Evolutionary conservation across 2,329 filamentous ascomycete genomes (phyloP).

Genomic region (Talaromyces funiculosus): DNA sequence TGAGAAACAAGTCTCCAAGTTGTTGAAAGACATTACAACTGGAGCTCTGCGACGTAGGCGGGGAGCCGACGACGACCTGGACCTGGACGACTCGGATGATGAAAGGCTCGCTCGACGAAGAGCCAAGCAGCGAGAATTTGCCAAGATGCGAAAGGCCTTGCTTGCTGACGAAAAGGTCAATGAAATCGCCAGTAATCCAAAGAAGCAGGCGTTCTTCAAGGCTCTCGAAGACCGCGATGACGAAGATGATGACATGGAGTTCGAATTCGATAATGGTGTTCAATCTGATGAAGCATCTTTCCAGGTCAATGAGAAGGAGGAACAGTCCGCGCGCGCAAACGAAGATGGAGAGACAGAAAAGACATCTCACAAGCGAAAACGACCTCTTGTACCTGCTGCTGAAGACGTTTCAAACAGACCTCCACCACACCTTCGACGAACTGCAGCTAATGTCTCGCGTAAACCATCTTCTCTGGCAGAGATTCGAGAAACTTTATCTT

Average conservation of each 20-base stretch:
- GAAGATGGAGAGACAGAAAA: constrained; percentile 14
- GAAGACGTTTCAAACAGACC: constrained; percentile 47
- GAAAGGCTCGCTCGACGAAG: constrained; percentile 66
- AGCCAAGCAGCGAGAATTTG: constrained; percentile 81
- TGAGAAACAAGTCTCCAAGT: constrained; percentile 81
- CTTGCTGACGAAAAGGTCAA: constrained; percentile 84
- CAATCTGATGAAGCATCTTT: constrained; percentile 37
- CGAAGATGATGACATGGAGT: constrained; percentile 65
- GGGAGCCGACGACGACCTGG: constrained; percentile 65
- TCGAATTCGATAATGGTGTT: constrained; percentile 61
- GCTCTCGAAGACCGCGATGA: constrained; percentile 78
- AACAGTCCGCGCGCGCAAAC: constrained; percentile 19
- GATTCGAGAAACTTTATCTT: constrained; percentile 76
- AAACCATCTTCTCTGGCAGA: constrained; percentile 72
- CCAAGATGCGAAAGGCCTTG: constrained; percentile 83
- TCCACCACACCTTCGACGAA: constrained; percentile 58
- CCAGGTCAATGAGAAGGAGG: constrained; percentile 20
- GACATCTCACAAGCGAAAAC: constrained; percentile 34
- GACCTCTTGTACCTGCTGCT: constrained; percentile 33
- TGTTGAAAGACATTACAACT: constrained; percentile 88
- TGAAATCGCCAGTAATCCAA: constrained; percentile 82
- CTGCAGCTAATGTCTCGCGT: constrained; percentile 47
- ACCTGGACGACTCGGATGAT: constrained; percentile 87
- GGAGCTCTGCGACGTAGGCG: constrained; percentile 81
- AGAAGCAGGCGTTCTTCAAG: constrained; percentile 82